Evolutionary conservation across 140 eudicot species (phyloP).

Genomic region (Bidens hawaiensis): DNA sequence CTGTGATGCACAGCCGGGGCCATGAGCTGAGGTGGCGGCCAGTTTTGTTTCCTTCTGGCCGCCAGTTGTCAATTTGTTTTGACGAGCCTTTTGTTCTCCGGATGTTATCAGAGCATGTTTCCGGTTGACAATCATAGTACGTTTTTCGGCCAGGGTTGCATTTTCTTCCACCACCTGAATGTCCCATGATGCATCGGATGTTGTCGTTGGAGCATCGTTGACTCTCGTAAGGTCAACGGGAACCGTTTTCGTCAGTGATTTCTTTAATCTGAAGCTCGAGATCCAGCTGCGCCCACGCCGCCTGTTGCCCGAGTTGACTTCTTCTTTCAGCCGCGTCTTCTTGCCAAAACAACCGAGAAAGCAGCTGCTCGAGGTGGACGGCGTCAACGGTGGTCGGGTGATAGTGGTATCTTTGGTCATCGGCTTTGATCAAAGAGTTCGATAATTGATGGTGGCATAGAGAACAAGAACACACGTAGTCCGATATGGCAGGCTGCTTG

Average conservation of each 20-base stretch:
- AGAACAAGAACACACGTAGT: no score
- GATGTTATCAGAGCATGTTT: no score
- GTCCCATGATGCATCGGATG: neutral
- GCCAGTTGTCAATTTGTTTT: neutral
- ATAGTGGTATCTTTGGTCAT: constrained; percentile 13
- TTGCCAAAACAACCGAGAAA: constrained; percentile 33
- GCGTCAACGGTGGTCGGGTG: constrained; percentile 11
- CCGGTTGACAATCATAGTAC: no score
- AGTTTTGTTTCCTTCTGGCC: neutral
- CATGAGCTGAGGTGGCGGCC: neutral
- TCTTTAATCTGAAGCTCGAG: constrained; percentile 11
- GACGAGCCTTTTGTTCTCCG: neutral
- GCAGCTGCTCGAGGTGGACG: constrained; percentile 1
- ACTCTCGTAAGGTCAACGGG: constrained; percentile 11
- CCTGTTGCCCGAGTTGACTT: constrained; percentile 11
- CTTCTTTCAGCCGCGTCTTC: constrained; percentile 1
- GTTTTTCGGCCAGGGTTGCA: constrained; percentile 8
- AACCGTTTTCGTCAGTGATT: constrained; percentile 13
- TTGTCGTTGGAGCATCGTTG: constrained; percentile 4
- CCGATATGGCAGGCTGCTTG: constrained; percentile 22
- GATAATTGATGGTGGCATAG: no score
- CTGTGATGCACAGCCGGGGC: neutral
- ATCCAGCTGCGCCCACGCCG: constrained; percentile 20
- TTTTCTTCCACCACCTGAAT: constrained; percentile 12
- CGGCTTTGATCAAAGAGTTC: constrained; percentile 10